Evolutionary conservation across 2,329 filamentous ascomycete genomes (phyloP), one percentile per base, ranked within the genome.

Genomic region (Aspergillus sp.): DNA sequence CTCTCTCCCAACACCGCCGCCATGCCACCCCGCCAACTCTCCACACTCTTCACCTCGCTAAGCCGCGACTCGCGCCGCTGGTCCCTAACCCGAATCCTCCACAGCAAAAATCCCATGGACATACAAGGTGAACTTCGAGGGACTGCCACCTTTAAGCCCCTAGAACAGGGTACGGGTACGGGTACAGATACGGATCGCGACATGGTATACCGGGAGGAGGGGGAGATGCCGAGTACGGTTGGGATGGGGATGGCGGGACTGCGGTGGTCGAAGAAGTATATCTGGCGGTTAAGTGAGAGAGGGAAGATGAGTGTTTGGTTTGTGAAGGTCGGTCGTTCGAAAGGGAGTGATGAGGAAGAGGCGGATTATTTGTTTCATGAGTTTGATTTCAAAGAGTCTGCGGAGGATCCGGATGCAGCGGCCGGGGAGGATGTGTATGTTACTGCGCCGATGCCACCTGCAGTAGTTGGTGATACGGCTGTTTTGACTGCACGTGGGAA

Each of bases 291-390:
- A 15, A 53, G 53, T 12, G 53, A 60, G 3, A 45, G 52, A 20
- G 60, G 52, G 12, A 52, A 53, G 19, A 66, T 74, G 10, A 73
- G 70, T 47, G 62, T 73, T 12, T 74, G 71, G 71, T 74, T 74
- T 43, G 69, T 70, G 25, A 73, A 73, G 48, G 60, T 68, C 10
- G 42, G 25, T 10, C 19, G n/a, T 25, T 30, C 25, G 25, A 30
- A 12, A 3, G 25, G 9, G 10, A 30, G 25, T 30, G 25, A 12
- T 30, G 10, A 30, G 25, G 62, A 66, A 15, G 58, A 61, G 43
- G 63, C 67, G 17, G 70, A 74, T 56, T 74, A 74, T 50, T 57
- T 74, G 10, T 74, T 74, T 47, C 71, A 74, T 49, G 63, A 71
- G 33, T 69, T 74, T 27, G 65, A 65, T 12, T 66, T 71, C 35